Percentiles rank a stretch among this genome's conserved stretches.
These are phyloP conservation scores for Postia placenta DNA, from an alignment of 768 basidiomycete genomes.

Conservation along the genomic window DNA sequence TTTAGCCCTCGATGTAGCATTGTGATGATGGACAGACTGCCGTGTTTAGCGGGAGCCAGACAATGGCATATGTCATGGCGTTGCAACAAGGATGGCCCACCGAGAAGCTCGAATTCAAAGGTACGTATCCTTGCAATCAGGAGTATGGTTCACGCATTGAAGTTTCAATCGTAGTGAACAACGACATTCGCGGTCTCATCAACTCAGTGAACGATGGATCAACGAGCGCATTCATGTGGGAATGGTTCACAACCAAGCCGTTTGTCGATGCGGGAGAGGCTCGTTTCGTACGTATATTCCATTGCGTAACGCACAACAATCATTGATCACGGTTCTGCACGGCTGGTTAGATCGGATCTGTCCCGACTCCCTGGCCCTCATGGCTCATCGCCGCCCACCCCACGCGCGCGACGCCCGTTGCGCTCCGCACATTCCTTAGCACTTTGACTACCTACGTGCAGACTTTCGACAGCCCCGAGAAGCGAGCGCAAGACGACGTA, in stretches of 20 bases:
- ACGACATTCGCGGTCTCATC: conserved; percentile 76
- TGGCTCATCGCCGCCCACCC: conserved; percentile 93
- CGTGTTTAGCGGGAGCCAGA: conserved; percentile 63
- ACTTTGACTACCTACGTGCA: conserved; percentile 60
- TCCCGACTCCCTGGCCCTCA: conserved; percentile 94
- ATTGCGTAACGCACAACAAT: too few relatives aligned
- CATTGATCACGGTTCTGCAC: background rate
- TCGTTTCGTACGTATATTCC: conserved; percentile 60
- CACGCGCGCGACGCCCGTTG: conserved; percentile 43
- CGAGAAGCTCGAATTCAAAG: conserved; percentile 60
- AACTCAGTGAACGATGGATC: conserved; percentile 83
- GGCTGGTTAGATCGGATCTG: conserved; percentile 61
- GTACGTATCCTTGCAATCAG: conserved; percentile 41
- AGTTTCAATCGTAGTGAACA: conserved; percentile 64
- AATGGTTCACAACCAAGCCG: conserved; percentile 87
- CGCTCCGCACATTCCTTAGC: conserved; percentile 54
- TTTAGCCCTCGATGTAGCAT: background rate
- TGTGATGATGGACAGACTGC: background rate
- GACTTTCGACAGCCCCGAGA: conserved; percentile 55
- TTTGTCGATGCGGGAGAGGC: conserved; percentile 74
- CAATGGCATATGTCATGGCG: conserved; percentile 95
- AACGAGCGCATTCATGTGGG: conserved; percentile 93
- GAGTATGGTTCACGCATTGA: background rate
- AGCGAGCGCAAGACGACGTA: conserved; percentile 52
- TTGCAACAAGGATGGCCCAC: conserved; percentile 78